Percentiles rank a stretch among this genome's conserved stretches.
Conservation (phyloP, 2,329 filamentous ascomycete species). For the Fusarium staphyleae region DNA sequence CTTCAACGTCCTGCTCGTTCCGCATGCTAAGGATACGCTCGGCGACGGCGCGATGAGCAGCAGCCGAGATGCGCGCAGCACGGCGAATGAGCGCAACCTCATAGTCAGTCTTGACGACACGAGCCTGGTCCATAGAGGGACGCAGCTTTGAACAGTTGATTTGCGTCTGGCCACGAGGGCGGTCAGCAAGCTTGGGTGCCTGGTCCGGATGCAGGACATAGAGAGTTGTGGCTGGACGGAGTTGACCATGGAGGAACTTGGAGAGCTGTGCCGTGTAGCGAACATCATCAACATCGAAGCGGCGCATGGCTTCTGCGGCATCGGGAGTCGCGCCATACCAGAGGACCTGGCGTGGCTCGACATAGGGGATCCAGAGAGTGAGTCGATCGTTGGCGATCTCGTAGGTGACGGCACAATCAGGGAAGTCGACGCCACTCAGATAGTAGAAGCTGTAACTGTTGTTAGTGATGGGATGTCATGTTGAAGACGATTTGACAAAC, state of each 20-base stretch:
- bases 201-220: constrained; percentile 59
- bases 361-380: constrained; percentile 75
- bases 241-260: constrained; percentile 50
- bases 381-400: constrained; percentile 67
- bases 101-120: constrained; percentile 84
- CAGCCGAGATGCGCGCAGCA: constrained; percentile 80
- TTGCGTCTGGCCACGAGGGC: constrained; percentile 46
- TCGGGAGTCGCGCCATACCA: constrained; percentile 70
- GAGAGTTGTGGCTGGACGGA: constrained; percentile 51
- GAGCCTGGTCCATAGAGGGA: constrained; percentile 78
- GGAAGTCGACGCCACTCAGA: constrained; percentile 61
- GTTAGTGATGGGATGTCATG: not conserved
- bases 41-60: constrained; percentile 78
- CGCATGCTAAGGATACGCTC: constrained; percentile 65
- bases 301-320: constrained; percentile 65
- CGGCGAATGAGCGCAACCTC: constrained; percentile 83
- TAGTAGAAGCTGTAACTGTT: constrained; percentile 61
- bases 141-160: constrained; percentile 64
- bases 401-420: constrained; percentile 64
- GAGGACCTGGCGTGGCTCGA: constrained; percentile 66
- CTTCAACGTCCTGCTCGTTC: constrained; percentile 86
- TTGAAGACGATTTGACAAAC: constrained; percentile 48
- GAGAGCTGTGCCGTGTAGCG: constrained; percentile 64
- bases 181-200: constrained; percentile 46
- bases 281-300: constrained; percentile 75